A percentile compares a stretch with the other conserved stretches of the same genome.
Conservation (phyloP, 768 basidiomycete species). For the Suillus placidus region DNA sequence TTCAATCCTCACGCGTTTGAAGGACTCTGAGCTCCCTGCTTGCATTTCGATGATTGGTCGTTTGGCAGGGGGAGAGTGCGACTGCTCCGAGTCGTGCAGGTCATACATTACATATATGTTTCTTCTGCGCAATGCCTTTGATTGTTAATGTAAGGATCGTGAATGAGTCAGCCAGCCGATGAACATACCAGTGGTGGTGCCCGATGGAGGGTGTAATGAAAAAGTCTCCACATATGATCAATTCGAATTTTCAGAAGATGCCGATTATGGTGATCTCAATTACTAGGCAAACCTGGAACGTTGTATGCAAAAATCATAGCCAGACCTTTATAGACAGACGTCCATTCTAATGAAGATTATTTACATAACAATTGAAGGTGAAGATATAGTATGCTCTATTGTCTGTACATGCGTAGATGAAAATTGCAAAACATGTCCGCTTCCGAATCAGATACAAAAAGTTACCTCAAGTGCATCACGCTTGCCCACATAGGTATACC, state of each 20-base stretch:
- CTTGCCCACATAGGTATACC: constrained; percentile 28
- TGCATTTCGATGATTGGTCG: constrained; percentile 9
- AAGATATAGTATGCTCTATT: background rate
- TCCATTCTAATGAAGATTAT: background rate
- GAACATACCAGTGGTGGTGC: constrained; percentile 9
- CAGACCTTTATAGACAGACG: background rate
- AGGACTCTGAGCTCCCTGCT: constrained; percentile 4
- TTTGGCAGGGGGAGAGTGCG: constrained; percentile 15
- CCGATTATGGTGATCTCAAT: background rate
- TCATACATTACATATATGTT: constrained; percentile 9
- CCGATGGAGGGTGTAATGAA: constrained; percentile 6
- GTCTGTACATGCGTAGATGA: background rate
- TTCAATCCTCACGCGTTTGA: constrained; percentile 20
- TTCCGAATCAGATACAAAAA: background rate
- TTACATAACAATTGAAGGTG: background rate
- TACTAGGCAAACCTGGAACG: too few relatives aligned
- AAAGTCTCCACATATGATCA: constrained; percentile 15
- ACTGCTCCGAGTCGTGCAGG: constrained; percentile 6
- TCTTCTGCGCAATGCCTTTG: background rate
- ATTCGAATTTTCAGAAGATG: background rate
- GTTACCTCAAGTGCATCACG: background rate
- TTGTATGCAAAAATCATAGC: background rate
- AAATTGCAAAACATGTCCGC: background rate
- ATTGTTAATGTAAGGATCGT: background rate
- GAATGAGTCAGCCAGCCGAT: background rate